A percentile compares a stretch with the other conserved stretches of the same genome.
phyloP scores from a whole-genome alignment of 1,284 basidiomycete species.

The Apiotrichum brassicae region DNA sequence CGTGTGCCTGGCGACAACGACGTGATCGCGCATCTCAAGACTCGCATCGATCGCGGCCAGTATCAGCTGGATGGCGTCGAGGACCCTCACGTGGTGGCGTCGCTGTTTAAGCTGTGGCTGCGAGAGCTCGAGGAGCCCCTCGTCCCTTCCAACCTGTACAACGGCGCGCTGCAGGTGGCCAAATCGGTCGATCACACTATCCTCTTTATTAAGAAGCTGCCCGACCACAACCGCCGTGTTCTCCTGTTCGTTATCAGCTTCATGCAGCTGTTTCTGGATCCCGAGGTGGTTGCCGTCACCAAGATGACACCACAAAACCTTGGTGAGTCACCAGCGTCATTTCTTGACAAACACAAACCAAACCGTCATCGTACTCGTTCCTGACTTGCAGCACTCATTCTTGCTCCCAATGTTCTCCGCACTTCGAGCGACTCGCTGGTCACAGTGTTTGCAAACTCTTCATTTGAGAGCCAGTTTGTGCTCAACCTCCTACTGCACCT shows the following conservation, averaged over 20 bases:
- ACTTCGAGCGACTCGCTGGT: conserved; percentile 75
- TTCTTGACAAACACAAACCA: too few relatives aligned
- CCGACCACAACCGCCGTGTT: conserved; percentile 74
- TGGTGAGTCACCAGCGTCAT: conserved; percentile 19
- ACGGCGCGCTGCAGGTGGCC: conserved; percentile 57
- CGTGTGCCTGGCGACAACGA: conserved; percentile 82
- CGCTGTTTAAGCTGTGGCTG: conserved; percentile 83
- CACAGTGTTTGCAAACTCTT: conserved; percentile 79
- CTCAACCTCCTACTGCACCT: conserved; percentile 73
- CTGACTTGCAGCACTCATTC: conserved; percentile 54
- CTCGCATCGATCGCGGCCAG: conserved; percentile 80
- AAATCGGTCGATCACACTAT: conserved; percentile 63
- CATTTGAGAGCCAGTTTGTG: conserved; percentile 80
- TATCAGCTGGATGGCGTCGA: conserved; percentile 72
- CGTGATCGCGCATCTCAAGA: conserved; percentile 72
- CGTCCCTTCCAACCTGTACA: conserved; percentile 64
- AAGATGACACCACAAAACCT: conserved; percentile 65
- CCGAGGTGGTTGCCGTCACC: conserved; percentile 61
- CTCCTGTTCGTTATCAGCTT: conserved; percentile 82
- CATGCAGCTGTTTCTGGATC: conserved; percentile 75
- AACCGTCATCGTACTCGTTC: too few relatives aligned
- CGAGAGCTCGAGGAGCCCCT: conserved; percentile 82
- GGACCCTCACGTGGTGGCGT: conserved; percentile 80
- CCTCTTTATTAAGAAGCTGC: conserved; percentile 65
- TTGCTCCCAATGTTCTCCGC: conserved; percentile 79